Conservation (phyloP, 2,329 filamentous ascomycete genomes). For the Tolypocladium nubicola region DNA sequence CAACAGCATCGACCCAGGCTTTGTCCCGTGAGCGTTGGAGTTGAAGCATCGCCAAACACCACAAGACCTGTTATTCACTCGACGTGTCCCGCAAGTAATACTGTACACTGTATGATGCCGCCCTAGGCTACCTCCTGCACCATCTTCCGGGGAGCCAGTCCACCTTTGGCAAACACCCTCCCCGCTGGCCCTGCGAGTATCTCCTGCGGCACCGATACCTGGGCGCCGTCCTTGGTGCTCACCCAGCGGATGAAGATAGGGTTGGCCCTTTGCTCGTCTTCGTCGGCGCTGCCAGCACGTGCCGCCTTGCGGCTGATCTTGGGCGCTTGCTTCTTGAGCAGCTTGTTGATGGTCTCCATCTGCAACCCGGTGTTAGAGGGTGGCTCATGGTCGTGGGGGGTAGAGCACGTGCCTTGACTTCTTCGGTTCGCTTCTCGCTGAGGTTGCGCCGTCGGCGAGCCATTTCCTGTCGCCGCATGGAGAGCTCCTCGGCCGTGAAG, state of each 20-base stretch:
- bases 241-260: slow-evolving; percentile 61
- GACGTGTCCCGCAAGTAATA: background rate
- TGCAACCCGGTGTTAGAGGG: slow-evolving; percentile 20
- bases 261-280: slow-evolving; percentile 37
- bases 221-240: slow-evolving; percentile 53
- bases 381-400: background rate
- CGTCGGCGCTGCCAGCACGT: slow-evolving; percentile 39
- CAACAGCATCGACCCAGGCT: background rate
- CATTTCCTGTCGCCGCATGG: slow-evolving; percentile 53
- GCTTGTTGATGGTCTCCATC: slow-evolving; percentile 88
- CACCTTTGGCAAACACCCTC: slow-evolving; percentile 36
- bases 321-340: slow-evolving; percentile 75
- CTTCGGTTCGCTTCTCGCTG: slow-evolving; percentile 54
- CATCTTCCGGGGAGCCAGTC: slow-evolving; percentile 33
- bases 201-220: slow-evolving; percentile 55
- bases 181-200: slow-evolving; percentile 56
- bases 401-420: slow-evolving; percentile 42
- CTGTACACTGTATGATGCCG: background rate
- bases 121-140: slow-evolving; percentile 41
- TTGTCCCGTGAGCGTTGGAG: background rate
- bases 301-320: slow-evolving; percentile 52
- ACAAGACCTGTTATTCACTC: background rate
- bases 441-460: slow-evolving; percentile 49
- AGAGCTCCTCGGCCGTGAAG: slow-evolving; percentile 51
- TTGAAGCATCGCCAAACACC: background rate